Evolutionary conservation across 2,329 filamentous ascomycete genomes (phyloP).

Genomic region (Ophiostoma himal-ulmi): DNA sequence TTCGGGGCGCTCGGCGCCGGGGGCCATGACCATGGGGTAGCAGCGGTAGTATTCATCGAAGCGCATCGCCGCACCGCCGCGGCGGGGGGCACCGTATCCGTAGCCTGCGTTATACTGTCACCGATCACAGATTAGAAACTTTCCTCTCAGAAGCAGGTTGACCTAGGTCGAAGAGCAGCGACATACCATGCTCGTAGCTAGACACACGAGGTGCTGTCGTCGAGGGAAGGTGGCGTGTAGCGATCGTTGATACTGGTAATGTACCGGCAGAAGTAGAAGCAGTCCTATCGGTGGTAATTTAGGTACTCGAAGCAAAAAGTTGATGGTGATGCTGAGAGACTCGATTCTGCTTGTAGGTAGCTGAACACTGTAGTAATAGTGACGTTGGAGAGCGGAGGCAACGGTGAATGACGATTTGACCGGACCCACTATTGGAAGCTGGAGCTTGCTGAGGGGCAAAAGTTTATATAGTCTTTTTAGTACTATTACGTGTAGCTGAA

Average conservation of each 20-base stretch:
- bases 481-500: too few species aligned
- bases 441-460: constrained; percentile 12
- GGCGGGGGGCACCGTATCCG: constrained; percentile 29
- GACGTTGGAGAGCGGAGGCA: constrained; percentile 11
- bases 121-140: not conserved
- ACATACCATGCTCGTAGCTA: constrained; percentile 3
- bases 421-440: not conserved
- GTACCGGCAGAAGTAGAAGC: not conserved
- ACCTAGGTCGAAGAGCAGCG: not conserved
- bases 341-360: not conserved
- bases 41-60: constrained; percentile 99
- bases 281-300: not conserved
- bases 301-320: not conserved
- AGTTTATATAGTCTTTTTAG: not conserved
- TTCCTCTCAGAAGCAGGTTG: not conserved
- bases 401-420: constrained; percentile 5
- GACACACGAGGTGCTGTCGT: not conserved
- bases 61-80: constrained; percentile 56
- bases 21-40: constrained; percentile 92
- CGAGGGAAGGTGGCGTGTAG: not conserved
- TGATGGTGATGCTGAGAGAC: not conserved
- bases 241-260: not conserved
- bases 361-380: not conserved
- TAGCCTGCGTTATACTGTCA: constrained; percentile 18
- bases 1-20: constrained; percentile 78